These are phyloP conservation scores for Apophysomyces variabilis DNA, from an alignment of 371 early-diverging fungal genomes.

Conservation along the genomic window DNA sequence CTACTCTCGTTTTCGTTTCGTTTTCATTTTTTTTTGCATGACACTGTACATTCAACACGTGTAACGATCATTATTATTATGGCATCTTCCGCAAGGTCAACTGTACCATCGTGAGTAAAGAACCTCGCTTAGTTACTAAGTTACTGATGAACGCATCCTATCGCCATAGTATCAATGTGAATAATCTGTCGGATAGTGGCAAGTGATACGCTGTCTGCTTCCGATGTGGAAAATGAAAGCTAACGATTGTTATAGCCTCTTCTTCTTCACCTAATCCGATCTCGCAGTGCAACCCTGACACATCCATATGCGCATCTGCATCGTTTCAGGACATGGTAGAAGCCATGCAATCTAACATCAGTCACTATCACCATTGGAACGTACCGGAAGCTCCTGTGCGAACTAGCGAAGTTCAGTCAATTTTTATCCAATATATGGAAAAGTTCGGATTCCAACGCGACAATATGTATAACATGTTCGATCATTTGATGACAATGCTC, in stretches of 20 bases:
- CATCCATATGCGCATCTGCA: background rate
- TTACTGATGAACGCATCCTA: no score
- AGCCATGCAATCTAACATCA: background rate
- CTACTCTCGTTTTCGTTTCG: background rate
- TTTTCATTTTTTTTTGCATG: constrained; percentile 6
- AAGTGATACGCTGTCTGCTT: background rate
- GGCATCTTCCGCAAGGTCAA: background rate
- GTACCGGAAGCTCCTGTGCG: constrained; percentile 17
- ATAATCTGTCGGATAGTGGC: background rate
- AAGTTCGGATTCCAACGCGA: constrained; percentile 87
- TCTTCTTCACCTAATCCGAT: background rate
- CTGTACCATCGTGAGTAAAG: background rate
- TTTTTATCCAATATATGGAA: constrained; percentile 25
- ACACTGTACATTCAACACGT: constrained; percentile 5
- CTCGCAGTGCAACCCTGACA: background rate
- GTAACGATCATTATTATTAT: background rate
- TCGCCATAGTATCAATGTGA: background rate
- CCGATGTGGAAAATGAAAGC: background rate
- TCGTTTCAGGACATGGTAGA: background rate
- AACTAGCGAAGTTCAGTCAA: constrained; percentile 21
- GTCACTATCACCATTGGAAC: constrained; percentile 35
- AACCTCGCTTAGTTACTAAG: background rate
- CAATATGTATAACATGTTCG: constrained; percentile 76
- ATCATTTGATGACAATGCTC: constrained; percentile 81
- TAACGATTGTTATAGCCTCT: background rate